Conservation (phyloP, 495 filamentous ascomycete genomes). For the Cetradonia linearis region DNA sequence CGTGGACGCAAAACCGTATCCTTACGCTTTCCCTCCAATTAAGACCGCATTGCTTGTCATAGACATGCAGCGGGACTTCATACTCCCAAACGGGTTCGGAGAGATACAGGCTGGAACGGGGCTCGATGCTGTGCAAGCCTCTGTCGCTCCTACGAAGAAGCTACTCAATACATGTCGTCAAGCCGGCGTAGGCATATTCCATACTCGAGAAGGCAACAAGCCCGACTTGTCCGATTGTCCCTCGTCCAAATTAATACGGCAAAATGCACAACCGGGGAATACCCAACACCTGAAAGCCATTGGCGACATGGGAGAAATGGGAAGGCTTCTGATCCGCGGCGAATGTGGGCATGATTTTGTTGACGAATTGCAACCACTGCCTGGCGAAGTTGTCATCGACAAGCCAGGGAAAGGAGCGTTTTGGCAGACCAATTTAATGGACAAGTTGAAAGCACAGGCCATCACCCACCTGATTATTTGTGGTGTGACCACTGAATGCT, state of each 20-base stretch:
- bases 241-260: slow-evolving; percentile 39
- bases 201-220: slow-evolving; percentile 50
- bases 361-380: slow-evolving; percentile 46
- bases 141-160: slow-evolving; percentile 45
- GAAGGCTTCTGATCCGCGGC: slow-evolving; percentile 53
- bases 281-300: slow-evolving; percentile 38
- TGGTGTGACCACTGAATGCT: slow-evolving; percentile 63
- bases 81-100: slow-evolving; percentile 25
- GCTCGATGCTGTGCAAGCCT: slow-evolving; percentile 35
- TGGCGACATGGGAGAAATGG: slow-evolving; percentile 51
- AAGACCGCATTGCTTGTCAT: slow-evolving; percentile 60
- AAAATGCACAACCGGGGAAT: slow-evolving; percentile 35
- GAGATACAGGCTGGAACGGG: slow-evolving; percentile 23
- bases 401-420: slow-evolving; percentile 63
- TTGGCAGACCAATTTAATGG: slow-evolving; percentile 52
- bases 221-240: slow-evolving; percentile 43
- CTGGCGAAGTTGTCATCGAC: slow-evolving; percentile 52
- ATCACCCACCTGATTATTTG: slow-evolving; percentile 56
- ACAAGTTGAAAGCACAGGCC: slow-evolving; percentile 48
- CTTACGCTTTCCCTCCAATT: slow-evolving; percentile 43
- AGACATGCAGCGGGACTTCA: slow-evolving; percentile 59
- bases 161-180: slow-evolving; percentile 49
- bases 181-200: slow-evolving; percentile 51
- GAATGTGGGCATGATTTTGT: slow-evolving; percentile 55
- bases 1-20: slow-evolving; percentile 39